Conservation (phyloP, 2,329 filamentous ascomycete species). For the Bertia moriformis region DNA sequence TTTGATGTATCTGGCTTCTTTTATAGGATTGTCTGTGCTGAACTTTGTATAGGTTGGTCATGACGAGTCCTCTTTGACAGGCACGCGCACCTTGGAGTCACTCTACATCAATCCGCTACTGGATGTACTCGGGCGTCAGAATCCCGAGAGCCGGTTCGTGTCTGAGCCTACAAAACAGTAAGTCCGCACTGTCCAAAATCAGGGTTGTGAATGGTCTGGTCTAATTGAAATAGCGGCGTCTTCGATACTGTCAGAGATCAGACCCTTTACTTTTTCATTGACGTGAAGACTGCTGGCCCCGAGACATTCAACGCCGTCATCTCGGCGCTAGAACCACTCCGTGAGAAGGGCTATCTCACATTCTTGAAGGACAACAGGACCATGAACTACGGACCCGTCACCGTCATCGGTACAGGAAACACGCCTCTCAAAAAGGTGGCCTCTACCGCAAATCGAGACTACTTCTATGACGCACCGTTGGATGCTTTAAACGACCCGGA, state of each 20-base stretch:
- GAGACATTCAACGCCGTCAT: conserved; percentile 41
- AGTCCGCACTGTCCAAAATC: conserved; percentile 13
- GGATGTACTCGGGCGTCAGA: conserved; percentile 36
- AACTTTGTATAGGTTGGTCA: conserved; percentile 32
- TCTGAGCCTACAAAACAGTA: conserved; percentile 27
- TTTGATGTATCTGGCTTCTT: conserved; percentile 7
- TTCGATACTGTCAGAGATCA: conserved; percentile 39
- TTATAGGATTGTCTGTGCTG: conserved; percentile 1
- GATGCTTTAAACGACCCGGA: conserved; percentile 20
- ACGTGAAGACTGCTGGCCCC: conserved; percentile 42
- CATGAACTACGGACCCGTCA: conserved; percentile 33
- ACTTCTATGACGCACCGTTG: conserved; percentile 47
- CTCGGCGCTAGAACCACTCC: conserved; percentile 39
- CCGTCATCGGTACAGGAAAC: conserved; percentile 48
- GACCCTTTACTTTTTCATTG: conserved; percentile 50
- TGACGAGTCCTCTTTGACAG: conserved; percentile 31
- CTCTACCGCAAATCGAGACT: conserved; percentile 26
- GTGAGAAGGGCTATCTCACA: conserved; percentile 12
- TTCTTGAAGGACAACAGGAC: conserved; percentile 11
- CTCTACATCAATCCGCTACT: conserved; percentile 47
- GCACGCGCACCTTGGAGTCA: conserved; percentile 33
- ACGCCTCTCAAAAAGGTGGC: conserved; percentile 31
- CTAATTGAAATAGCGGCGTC: conserved; percentile 27
- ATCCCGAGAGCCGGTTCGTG: conserved; percentile 34
- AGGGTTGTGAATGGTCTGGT: background rate